Evolutionary conservation across 2,329 filamentous ascomycete genomes (phyloP), one percentile per base, ranked within the genome.

Genomic region (Cercospora zeae-maydis): DNA sequence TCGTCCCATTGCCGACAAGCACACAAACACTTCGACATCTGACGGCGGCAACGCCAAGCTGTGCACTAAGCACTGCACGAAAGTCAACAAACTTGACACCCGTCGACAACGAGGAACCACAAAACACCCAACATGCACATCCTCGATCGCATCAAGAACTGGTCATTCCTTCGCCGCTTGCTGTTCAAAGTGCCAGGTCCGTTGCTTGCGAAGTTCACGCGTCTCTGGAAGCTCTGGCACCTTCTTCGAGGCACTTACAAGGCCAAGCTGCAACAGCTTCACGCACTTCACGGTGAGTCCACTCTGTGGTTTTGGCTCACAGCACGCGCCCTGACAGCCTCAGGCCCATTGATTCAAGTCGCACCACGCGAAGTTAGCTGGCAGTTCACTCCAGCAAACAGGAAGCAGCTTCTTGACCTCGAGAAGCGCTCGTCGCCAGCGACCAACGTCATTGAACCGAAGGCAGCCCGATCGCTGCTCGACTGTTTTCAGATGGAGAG

Each of bases 221-320:
- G 53, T 14, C 37, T 69, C 0, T 70, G 68, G 68, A 67, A 67
- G 59, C 14, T 61, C 2, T 63, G 51, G 58, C 67, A 70, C 39
- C 39, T 67, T 11, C 24, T 63, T n/a, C 47, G 55, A n/a, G 66
- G 66, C 57, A 62, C 63, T 1, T 70, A 69, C 65, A 49, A 58
- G 21, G 16, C 58, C n/a, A 59, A 33, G 33, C n/a, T 70, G 13
- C 24, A 33, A 27, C n/a, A 61, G 7, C 62, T 68, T 4, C 69
- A 70, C 54, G 37, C 39, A 3, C 51, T 51, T 13, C 52, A 67
- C 58, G 67, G 69, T 63, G 51, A 47, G 59, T 27, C 8, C 27
- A 13, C 24, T 49, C 31, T n/a, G n/a, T 56, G 21, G 4, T 24
- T 6, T 36, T 36, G 1, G n/a, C 21, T 39, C 53, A 56, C 21